Evolutionary conservation across 2,329 filamentous ascomycete genomes (phyloP).

Genomic region (Alternaria sp.): DNA sequence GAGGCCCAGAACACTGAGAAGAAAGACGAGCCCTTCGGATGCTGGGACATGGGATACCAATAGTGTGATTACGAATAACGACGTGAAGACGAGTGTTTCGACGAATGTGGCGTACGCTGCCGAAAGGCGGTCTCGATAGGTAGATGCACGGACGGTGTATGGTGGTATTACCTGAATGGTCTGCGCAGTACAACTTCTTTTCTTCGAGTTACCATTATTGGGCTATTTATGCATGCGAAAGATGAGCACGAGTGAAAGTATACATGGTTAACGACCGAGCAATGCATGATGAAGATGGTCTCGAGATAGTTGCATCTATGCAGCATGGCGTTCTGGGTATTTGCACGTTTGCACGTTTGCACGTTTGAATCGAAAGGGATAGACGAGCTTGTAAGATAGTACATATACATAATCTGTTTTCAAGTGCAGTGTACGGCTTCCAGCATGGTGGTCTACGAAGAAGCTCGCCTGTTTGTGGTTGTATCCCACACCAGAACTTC

Average conservation of each 20-base stretch:
- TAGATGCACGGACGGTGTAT: constrained; percentile 7
- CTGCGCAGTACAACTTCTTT: neutral
- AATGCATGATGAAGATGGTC: constrained; percentile 6
- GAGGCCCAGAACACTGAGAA: constrained; percentile 10
- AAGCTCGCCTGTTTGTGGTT: neutral
- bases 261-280: constrained; percentile 11
- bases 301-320: constrained; percentile 8
- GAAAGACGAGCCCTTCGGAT: constrained; percentile 16
- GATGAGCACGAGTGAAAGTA: constrained; percentile 15
- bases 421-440: neutral
- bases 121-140: constrained; percentile 11
- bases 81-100: constrained; percentile 19
- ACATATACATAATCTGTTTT: constrained; percentile 14
- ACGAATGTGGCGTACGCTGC: constrained; percentile 14
- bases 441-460: neutral
- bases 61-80: constrained; percentile 20
- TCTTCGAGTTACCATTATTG: constrained; percentile 4
- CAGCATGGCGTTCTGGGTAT: constrained; percentile 16
- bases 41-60: constrained; percentile 20
- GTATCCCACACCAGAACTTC: neutral
- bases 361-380: neutral
- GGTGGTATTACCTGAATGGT: neutral
- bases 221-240: constrained; percentile 12
- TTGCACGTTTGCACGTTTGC: constrained; percentile 1
- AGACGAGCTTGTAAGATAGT: constrained; percentile 17